Conservation (phyloP, 2,329 filamentous ascomycete genomes). For the Cercospora sojina region DNA sequence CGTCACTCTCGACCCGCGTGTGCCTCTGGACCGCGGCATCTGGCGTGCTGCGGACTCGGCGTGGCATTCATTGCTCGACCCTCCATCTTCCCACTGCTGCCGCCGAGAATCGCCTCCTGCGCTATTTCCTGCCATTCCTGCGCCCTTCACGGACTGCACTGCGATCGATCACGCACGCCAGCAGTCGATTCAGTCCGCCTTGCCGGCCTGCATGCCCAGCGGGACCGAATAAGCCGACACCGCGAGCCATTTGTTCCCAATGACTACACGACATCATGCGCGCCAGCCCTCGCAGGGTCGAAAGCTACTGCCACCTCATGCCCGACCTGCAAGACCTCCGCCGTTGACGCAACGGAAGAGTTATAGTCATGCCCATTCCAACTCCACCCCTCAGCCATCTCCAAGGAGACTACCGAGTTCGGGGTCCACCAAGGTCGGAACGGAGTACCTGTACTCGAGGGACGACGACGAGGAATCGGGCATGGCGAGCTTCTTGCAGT, state of each 20-base stretch:
- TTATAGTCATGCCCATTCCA: slow-evolving; percentile 22
- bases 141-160: neutral
- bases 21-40: neutral
- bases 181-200: neutral
- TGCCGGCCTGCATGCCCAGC: neutral
- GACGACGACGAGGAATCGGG: slow-evolving; percentile 45
- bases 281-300: slow-evolving; percentile 32
- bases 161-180: neutral
- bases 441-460: slow-evolving; percentile 18
- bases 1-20: neutral
- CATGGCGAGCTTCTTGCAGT: slow-evolving; percentile 56
- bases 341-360: slow-evolving; percentile 28
- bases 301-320: slow-evolving; percentile 31
- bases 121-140: neutral
- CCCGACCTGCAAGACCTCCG: slow-evolving; percentile 29
- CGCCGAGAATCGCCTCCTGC: neutral
- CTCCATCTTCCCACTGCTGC: neutral
- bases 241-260: slow-evolving; percentile 16
- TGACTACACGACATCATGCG: slow-evolving; percentile 31
- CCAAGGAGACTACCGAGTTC: slow-evolving; percentile 17
- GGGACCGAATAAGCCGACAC: neutral
- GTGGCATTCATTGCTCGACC: neutral
- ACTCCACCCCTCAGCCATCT: slow-evolving; percentile 16
- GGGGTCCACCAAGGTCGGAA: slow-evolving; percentile 25
- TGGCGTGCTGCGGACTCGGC: neutral